Percentiles rank a stretch among this genome's conserved stretches.
These are phyloP conservation scores for Helianthus annuus DNA, from an alignment of 129 eudicot species.

Conservation along the genomic window HanXRQr2.0-SUNRISE NC_035443.2:65227761-65228260, in stretches of 20 bases:
- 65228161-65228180: not conserved
- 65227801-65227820: too few species aligned
- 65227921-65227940: constrained; percentile 77
- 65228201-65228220: constrained; percentile 79
- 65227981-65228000: constrained; percentile 74
- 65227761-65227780: too few species aligned
- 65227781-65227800: too few species aligned
- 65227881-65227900: constrained; percentile 57
- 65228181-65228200: constrained; percentile 96
- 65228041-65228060: not conserved
- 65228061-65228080: not conserved
- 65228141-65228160: not conserved
- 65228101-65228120: not conserved
- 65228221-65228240: constrained; percentile 81
- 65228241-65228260: constrained; percentile 85
- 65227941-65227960: constrained; percentile 81
- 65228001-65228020: constrained; percentile 1
- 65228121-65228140: not conserved
- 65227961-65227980: constrained; percentile 75
- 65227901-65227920: constrained; percentile 81
- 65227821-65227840: not conserved
- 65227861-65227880: not conserved
- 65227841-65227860: not conserved
- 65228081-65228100: not conserved
- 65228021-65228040: constrained; percentile 16